These are phyloP conservation scores for Chlorella vulgaris DNA, from an alignment of 139 green algal genomes.

Conservation along the genomic window DNA sequence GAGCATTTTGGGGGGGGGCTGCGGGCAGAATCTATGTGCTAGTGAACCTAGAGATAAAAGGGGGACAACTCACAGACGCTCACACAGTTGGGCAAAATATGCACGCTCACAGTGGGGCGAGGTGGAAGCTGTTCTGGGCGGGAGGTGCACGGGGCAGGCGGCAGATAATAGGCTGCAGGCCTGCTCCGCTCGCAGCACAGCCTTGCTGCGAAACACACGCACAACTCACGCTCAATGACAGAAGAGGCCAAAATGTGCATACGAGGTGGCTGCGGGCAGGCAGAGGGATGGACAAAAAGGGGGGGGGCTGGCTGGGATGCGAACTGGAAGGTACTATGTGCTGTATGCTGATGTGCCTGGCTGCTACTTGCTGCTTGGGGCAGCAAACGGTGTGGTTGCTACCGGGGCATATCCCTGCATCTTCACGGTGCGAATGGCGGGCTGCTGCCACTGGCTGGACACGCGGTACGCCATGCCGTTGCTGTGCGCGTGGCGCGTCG, in stretches of 20 bases:
- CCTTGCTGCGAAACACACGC: not conserved
- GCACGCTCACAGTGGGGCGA: too few relatives aligned
- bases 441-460: constrained; percentile 27
- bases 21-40: not conserved
- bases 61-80: too few relatives aligned
- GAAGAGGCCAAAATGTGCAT: not conserved
- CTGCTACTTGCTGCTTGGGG: not conserved
- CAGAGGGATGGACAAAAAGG: too few relatives aligned
- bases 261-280: not conserved
- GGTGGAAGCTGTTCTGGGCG: too few relatives aligned
- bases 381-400: not conserved
- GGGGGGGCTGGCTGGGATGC: not conserved
- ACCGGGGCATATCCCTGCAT: constrained; percentile 19
- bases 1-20: not conserved
- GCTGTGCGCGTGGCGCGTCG: not conserved
- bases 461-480: constrained; percentile 9
- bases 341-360: not conserved
- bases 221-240: not conserved
- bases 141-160: too few relatives aligned
- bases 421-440: constrained; percentile 31
- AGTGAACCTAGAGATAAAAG: too few relatives aligned
- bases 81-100: too few relatives aligned
- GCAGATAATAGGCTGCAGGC: not conserved
- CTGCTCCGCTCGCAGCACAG: not conserved
- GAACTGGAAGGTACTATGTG: not conserved